Evolutionary conservation across 2,329 filamentous ascomycete genomes (phyloP).

Genomic region (Venturia oleaginea): DNA sequence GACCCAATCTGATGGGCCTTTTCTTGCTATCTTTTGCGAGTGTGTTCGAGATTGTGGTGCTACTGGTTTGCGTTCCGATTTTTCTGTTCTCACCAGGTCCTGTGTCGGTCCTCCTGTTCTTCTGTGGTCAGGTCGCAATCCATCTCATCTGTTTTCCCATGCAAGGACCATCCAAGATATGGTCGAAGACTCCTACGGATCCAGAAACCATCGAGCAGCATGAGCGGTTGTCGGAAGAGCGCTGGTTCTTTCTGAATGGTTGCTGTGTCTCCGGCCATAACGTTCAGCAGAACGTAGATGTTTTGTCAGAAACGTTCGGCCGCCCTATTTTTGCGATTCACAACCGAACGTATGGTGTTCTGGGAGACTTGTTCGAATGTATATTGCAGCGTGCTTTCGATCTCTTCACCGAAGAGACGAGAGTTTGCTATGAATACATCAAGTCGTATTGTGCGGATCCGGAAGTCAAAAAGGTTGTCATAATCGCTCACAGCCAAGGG

Average conservation of each 20-base stretch:
- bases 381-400: conserved; percentile 14
- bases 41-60: conserved; percentile 1
- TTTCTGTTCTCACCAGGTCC: conserved; percentile 9
- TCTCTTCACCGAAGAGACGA: conserved; percentile 10
- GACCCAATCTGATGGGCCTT: background rate
- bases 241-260: conserved; percentile 12
- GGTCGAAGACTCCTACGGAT: conserved; percentile 7
- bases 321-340: conserved; percentile 15
- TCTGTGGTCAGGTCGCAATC: conserved; percentile 6
- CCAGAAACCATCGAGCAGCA: background rate
- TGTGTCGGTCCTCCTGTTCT: background rate
- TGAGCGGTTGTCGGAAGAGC: background rate
- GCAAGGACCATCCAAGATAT: conserved; percentile 5
- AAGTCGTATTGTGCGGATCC: conserved; percentile 13
- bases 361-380: conserved; percentile 14
- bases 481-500: conserved; percentile 70
- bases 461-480: conserved; percentile 51
- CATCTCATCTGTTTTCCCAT: conserved; percentile 10
- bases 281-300: conserved; percentile 11
- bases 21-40: conserved; percentile 7
- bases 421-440: conserved; percentile 12
- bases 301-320: conserved; percentile 12
- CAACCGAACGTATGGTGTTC: conserved; percentile 15
- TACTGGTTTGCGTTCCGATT: conserved; percentile 1
- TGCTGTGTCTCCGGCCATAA: conserved; percentile 11